These are phyloP conservation scores for Kockiozyma suomiensis DNA, from an alignment of 805 yeast genomes.

Conservation along the genomic window DNA sequence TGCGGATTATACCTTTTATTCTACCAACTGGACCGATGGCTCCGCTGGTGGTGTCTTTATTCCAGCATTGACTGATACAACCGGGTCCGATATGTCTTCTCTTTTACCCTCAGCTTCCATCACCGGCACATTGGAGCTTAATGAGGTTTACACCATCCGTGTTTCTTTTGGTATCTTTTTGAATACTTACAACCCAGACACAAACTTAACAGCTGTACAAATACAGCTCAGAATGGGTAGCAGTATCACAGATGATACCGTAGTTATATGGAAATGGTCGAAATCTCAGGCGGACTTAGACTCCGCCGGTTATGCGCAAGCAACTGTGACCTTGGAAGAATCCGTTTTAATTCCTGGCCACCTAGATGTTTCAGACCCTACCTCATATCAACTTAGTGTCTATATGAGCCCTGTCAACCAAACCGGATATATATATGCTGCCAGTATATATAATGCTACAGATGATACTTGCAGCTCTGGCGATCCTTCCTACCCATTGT, in stretches of 20 bases:
- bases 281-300: neutral
- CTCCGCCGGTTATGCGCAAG: neutral
- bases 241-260: neutral
- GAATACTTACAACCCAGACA: neutral
- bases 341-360: neutral
- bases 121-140: neutral
- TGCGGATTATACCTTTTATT: neutral
- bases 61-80: too few relatives aligned
- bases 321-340: neutral
- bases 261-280: neutral
- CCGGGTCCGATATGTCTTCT: neutral
- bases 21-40: neutral
- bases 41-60: constrained; percentile 4
- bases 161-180: neutral
- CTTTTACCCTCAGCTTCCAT: neutral
- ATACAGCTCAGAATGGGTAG: neutral
- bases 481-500: neutral
- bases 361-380: neutral
- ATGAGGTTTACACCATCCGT: neutral
- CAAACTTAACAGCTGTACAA: neutral
- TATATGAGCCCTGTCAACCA: neutral
- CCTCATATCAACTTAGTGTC: neutral
- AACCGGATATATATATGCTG: neutral
- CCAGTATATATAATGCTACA: neutral
- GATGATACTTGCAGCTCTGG: neutral